A percentile compares a stretch with the other conserved stretches of the same genome.
Evolutionary conservation across 2,329 filamentous ascomycete genomes (phyloP).

Genomic region (Calycina herbarum): DNA sequence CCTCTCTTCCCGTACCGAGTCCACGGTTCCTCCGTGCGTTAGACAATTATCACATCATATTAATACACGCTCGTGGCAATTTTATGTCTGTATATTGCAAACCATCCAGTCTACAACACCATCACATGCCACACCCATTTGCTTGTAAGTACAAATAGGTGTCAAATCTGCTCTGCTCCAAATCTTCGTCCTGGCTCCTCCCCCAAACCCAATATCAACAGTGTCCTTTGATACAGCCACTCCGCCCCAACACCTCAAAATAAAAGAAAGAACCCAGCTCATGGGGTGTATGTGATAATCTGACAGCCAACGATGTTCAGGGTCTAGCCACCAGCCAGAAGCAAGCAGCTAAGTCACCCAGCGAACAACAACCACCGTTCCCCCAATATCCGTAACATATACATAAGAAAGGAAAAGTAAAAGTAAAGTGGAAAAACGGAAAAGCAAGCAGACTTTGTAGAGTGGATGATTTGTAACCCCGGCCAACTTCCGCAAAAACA

Average conservation of each 20-base stretch:
- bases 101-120: constrained; percentile 23
- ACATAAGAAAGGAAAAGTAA: constrained; percentile 19
- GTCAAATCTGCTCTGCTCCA: constrained; percentile 11
- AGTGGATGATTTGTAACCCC: constrained; percentile 14
- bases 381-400: constrained; percentile 14
- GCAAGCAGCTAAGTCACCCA: neutral
- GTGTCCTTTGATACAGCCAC: neutral
- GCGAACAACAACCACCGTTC: neutral
- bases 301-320: constrained; percentile 2
- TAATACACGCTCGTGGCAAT: constrained; percentile 15
- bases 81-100: constrained; percentile 29
- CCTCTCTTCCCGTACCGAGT: neutral
- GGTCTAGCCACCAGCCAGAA: neutral
- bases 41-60: neutral
- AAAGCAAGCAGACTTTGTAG: constrained; percentile 11
- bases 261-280: constrained; percentile 20
- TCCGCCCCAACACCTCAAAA: constrained; percentile 12
- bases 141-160: constrained; percentile 5
- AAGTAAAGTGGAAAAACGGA: constrained; percentile 5
- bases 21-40: neutral
- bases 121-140: constrained; percentile 20
- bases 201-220: constrained; percentile 1
- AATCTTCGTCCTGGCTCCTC: neutral
- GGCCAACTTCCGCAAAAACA: constrained; percentile 10
- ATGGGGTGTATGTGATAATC: constrained; percentile 18